Evolutionary conservation across 2,329 filamentous ascomycete species (phyloP).

Genomic region (Corynespora cassiicola): DNA sequence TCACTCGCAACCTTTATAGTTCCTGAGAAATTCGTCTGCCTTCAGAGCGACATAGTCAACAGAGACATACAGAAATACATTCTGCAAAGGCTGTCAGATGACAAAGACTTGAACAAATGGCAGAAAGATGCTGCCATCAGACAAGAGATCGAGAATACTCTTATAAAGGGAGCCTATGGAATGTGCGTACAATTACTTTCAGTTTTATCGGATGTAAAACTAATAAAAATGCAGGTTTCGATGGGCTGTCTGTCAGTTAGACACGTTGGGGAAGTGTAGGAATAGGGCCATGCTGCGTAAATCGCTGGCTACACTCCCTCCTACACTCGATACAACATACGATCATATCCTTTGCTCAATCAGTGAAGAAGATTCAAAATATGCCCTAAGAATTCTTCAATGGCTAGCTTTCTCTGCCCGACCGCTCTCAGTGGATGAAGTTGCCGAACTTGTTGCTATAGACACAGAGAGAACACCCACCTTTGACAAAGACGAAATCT

Average conservation of each 20-base stretch:
- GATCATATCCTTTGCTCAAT: conserved; percentile 16
- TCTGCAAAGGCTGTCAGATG: conserved; percentile 35
- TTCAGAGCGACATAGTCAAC: conserved; percentile 15
- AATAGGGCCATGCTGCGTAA: conserved; percentile 12
- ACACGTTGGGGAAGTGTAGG: conserved; percentile 12
- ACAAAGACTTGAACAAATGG: conserved; percentile 15
- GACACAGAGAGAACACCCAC: conserved; percentile 21
- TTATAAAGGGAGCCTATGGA: conserved; percentile 20
- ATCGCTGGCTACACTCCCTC: conserved; percentile 16
- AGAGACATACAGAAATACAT: conserved; percentile 19
- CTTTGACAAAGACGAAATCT: conserved; percentile 33
- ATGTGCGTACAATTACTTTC: conserved; percentile 17
- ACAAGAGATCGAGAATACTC: conserved; percentile 28
- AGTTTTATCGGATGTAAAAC: not conserved
- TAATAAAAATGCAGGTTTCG: conserved; percentile 20
- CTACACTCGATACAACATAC: conserved; percentile 23
- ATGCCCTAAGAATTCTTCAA: conserved; percentile 15
- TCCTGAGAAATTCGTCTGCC: conserved; percentile 6
- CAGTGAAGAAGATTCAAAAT: conserved; percentile 8
- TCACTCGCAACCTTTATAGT: conserved; percentile 8
- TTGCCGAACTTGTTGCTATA: conserved; percentile 16
- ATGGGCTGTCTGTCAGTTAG: conserved; percentile 23
- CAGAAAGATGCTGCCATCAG: conserved; percentile 20
- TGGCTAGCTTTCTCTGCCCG: conserved; percentile 16
- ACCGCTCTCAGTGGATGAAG: conserved; percentile 16